Evolutionary conservation across 2,329 filamentous ascomycete genomes (phyloP), one percentile per base, ranked within the genome.

Genomic region (Xylariaceae sp.): DNA sequence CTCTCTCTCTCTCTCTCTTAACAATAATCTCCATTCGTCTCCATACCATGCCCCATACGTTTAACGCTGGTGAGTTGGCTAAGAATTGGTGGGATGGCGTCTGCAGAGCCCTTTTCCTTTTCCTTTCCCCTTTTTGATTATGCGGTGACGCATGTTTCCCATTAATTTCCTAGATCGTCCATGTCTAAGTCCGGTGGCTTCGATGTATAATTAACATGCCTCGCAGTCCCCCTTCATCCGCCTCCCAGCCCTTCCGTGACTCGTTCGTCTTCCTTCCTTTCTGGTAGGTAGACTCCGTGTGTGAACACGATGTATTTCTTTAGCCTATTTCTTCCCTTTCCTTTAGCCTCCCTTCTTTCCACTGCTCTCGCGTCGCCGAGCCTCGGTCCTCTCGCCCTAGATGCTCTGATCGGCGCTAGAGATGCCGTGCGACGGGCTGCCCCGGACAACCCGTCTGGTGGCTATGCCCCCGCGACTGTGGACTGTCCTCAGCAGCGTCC

Each of bases 401-500:
- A 58, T 40, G n/a, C 57, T 21, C 18, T 61, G 14, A 56, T 16
- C 41, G 41, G 41, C 41, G 3, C 20, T 44, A 10, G 14, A 12
- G 57, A 56, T 14, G 18, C 60, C 1, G n/a, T 58, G 21, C 64
- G 56, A 19, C 83, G 40, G 79, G 70, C 70, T 12, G 48, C 62
- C 14, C 67, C 87, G 4, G 60, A 71, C 40, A 63, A 59, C 47
- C 69, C 70, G 9, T 68, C 67, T 10, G 79, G 89, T 67, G 84
- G 85, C 59, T 97, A 97, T 72, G 83, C 86, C 1, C 93, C 93
- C 0, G 75, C 80, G 32, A 70, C 75, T 5, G 87, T 90, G 42
- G 72, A 82, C 60, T 96, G 93, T 67, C 91, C 92, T 3, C 75
- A 78, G 6, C 78, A 77, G n/a, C 81, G 84, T 44, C 92, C 93